Base-by-base conservation (phyloP, 176 grass and related monocot genomes). In the Oryza longistaminata region DNA sequence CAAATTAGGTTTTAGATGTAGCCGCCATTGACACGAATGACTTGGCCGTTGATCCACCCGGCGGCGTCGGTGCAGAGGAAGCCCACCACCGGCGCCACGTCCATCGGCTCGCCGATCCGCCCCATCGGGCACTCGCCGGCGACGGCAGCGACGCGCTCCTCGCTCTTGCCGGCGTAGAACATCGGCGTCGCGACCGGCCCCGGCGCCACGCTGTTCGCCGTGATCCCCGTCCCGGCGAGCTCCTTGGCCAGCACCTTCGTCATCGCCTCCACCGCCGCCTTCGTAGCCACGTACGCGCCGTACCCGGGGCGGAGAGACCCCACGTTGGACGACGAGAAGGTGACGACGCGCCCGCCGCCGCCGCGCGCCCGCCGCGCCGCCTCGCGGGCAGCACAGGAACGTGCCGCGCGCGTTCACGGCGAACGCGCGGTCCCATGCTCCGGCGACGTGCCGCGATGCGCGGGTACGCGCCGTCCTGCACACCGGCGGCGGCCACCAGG, bases 151-250 rank as follows among this genome's bases (percentile, higher is more conserved):
- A 90, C 80, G 25, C 81, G 75, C 82, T 85, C 87, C 87, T 94
- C 87, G 19, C 77, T 58, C 87, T 91, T 94, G n/a, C 92, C 92
- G 0, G 86, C 76, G 26, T 74, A 94, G 74, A 91, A 89, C 55
- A 91, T 71, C 1, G 90, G 86, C 13, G 89, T 89, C 21, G 73
- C 77, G 1, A 87, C 77, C 11, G 87, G 81, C 8, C 92, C 92
- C 40, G 92, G 89, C 65, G 92, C 92, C 10, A 94, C 89, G 77
- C 67, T 74, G 82, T 94, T 94, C 2, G 89, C 89, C 19, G 92
- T 91, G 75, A 92, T 85, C 68, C 82, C 82, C 2, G 87, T 91
- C 3, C 89, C 92, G 5, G 69, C 80, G 14, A 92, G 83, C 74
- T 92, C 90, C 83, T 84, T 82, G 21, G 90, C 90, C 7, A 92